Evolutionary conservation across 1,284 basidiomycete genomes (phyloP).

Genomic region (Agaricales sp.): DNA sequence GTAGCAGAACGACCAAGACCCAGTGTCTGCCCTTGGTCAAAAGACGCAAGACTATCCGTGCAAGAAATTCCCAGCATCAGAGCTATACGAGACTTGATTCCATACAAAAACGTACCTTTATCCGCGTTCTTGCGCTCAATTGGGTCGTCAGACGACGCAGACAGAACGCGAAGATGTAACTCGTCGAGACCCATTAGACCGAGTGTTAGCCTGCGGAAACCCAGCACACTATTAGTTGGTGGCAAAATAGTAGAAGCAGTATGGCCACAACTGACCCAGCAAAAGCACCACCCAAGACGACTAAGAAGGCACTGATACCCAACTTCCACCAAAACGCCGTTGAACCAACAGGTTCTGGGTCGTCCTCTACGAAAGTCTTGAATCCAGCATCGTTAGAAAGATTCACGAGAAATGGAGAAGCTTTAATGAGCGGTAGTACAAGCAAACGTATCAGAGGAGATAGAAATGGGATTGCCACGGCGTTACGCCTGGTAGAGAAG

Average conservation of each 20-base stretch:
- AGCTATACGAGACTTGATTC: slow-evolving; percentile 3
- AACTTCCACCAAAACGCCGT: slow-evolving; percentile 63
- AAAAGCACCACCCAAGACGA: slow-evolving; percentile 76
- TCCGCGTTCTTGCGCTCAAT: slow-evolving; percentile 61
- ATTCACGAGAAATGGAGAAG: neutral
- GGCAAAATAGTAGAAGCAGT: neutral
- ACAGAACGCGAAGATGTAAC: slow-evolving; percentile 81
- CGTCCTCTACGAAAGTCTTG: too few species aligned
- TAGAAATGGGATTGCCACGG: neutral
- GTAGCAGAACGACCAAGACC: slow-evolving; percentile 83
- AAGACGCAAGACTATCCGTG: slow-evolving; percentile 53
- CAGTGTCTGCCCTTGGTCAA: slow-evolving; percentile 83
- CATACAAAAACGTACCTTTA: slow-evolving; percentile 37
- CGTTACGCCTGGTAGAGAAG: too few species aligned
- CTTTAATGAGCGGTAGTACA: neutral
- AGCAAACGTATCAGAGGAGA: neutral
- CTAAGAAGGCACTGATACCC: slow-evolving; percentile 51
- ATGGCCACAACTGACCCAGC: slow-evolving; percentile 52
- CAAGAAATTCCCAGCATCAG: neutral
- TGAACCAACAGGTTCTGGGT: slow-evolving; percentile 15
- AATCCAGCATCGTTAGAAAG: neutral
- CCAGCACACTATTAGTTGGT: neutral
- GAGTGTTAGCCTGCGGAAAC: slow-evolving; percentile 61
- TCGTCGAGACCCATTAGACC: slow-evolving; percentile 95
- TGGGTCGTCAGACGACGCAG: slow-evolving; percentile 67